Base-by-base conservation (phyloP, 169 alveolate species). In the Fabrea salina region DNA sequence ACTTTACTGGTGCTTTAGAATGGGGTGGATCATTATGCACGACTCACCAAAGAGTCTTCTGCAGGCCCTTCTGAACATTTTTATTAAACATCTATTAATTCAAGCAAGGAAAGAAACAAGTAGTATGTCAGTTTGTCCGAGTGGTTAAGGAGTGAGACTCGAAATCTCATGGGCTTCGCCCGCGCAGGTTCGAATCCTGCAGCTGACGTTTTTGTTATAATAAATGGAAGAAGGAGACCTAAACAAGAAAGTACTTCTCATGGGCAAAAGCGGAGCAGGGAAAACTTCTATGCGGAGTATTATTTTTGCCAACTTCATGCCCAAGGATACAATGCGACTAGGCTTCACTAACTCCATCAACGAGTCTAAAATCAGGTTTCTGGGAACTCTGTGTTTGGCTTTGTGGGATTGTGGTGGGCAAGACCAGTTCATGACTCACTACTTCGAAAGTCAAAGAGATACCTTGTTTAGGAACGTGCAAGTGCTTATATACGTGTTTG, bases 121-220 rank as follows among this genome's bases (percentile, higher is more conserved):
- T n/a, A 54, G 30, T 54, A n/a, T 53, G 88, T 77, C 88, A 82
- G 80, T 56, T 66, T 83, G 89, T 77, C 97, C 97, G 97, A 94
- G 97, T 93, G 97, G 97, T 93, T 93, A 94, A 94, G 97, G 97
- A 93, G 97, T 90, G 95, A 92, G 97, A 94, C 97, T 94, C 85
- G 97, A 94, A 94, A 94, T 94, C 97, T 92, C 95, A 86, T 96
- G 98, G 98, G 98, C 92, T 95, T 97, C 95, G 93, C 98, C 98
- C 98, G 98, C 98, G 97, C 97, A 96, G 98, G 98, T 96, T 96
- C 98, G 93, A 96, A 95, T 93, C 98, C 98, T 96, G 98, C 97
- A 95, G 97, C 96, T 96, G 98, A 35, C 78, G 47, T 78, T 33
- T 78, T 61, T 49, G 8, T 78, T n/a, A n/a, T n/a, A n/a, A n/a